Evolutionary conservation across 2,329 filamentous ascomycete species (phyloP), one percentile per base, ranked within the genome.

Genomic region (Colletotrichum sp.): DNA sequence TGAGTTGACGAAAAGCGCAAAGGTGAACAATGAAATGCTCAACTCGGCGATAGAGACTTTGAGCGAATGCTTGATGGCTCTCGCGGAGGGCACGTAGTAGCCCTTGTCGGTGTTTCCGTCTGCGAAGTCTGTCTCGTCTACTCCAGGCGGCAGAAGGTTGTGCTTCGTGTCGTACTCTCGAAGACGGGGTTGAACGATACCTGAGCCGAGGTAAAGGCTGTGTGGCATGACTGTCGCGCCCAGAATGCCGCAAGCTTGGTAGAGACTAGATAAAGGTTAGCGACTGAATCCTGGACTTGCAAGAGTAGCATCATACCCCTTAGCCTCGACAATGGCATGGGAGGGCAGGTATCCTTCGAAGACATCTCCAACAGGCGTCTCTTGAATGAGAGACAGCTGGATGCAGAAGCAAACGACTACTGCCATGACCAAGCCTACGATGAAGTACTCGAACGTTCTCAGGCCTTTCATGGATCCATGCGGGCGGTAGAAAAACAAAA

Each of bases 1-100:
- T 70, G 92, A 94, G 86, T 97, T 97, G 81, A 96, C 94, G 81
- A 97, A 97, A 5, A 97, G 89, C 0, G 95, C 95, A 82, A 96
- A 96, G 0, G 94, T 95, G 82, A 96, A 95, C 44, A 97, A 92
- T 0, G 93, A 94, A 16, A 95, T 82, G 8, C 91, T 87, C 12
- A 96, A 86, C 82, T 97, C 95, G 24, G 90, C 86, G 72, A 95
- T 92, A 5, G 94, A 95, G 82, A 94, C 94, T 76, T 92, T 94
- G 80, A 96, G 90, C 77, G 93, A 96, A 80, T 92, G 90, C 18
- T 90, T 90, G 78, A 97, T 95, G n/a, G 95, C 94, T 8, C 89
- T 85, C 3, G 95, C 87, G 1, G 94, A 95, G 1, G 95, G 95
- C 8, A 91, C 86, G 83, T 96, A 97, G 75, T 91, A 90, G 4